Base-by-base conservation (phyloP, 305 asterid species). In the Rubia tinctorum region DNA sequence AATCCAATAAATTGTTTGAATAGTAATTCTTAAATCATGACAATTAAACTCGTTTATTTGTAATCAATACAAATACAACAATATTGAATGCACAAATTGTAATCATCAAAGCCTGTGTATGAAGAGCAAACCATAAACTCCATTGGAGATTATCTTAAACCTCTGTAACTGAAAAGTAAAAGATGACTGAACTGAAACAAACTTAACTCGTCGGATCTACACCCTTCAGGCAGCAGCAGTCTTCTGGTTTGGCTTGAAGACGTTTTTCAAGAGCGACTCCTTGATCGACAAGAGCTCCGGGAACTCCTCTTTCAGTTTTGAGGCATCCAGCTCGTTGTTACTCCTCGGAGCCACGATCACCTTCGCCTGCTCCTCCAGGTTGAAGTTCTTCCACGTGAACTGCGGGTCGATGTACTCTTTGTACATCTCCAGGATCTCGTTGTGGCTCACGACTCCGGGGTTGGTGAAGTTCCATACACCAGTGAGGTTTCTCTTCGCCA, bases 401-500 rank as follows among this genome's bases (percentile, higher is more conserved):
- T 34, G 81, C 2, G 97, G 96, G 62, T 91, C 90, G 0, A 91
- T 84, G 23, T 89, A 89, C 20, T 88, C 87, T 39, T 80, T 81
- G 68, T 89, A 91, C 96, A 91, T 91, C 77, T 91, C 90, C 76
- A 91, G 77, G 53, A 89, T 89, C 83, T 91, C 94, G 23, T 91
- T 91, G 39, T 91, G 96, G 84, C 97, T 91, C 51, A 91, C 96
- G 0, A 91, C 96, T 60, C 97, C 97, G 47, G 97, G 97, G 62
- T 91, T 91, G 1, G 97, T 91, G 90, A 88, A 91, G 91, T 91
- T 91, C 78, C 83, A 91, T 72, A 89, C 84, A 4, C 97, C 97
- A 2, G 97, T 91, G 75, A 91, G 89, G 76, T 91, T 89, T 80
- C 97, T 85, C 80, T 91, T 91, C 11, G 96, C 97, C 97, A 91